These are phyloP conservation scores for Psilocybe mexicana DNA, from an alignment of 1,284 basidiomycete genomes.

Conservation along the genomic window DNA sequence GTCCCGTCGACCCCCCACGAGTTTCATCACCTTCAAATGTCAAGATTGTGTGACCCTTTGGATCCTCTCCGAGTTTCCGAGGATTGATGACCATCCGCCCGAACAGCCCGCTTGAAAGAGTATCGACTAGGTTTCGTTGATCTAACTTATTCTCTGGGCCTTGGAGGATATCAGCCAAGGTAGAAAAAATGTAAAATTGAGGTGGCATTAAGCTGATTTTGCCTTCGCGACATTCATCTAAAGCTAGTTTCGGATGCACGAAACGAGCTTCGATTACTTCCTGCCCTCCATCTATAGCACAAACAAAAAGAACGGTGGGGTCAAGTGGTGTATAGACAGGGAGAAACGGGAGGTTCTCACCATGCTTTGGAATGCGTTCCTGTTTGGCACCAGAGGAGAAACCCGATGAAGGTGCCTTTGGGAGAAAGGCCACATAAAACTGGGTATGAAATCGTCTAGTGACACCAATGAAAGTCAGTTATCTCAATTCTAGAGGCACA, in stretches of 20 bases:
- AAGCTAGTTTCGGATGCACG: constrained; percentile 49
- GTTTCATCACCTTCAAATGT: constrained; percentile 71
- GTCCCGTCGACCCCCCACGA: constrained; percentile 56
- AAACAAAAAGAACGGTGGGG: neutral
- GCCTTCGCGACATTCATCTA: constrained; percentile 49
- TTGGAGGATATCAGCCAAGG: constrained; percentile 51
- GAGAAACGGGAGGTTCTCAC: constrained; percentile 25
- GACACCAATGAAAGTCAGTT: neutral
- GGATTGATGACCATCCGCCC: constrained; percentile 64
- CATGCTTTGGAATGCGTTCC: constrained; percentile 60
- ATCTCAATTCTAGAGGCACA: neutral
- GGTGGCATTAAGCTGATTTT: constrained; percentile 68
- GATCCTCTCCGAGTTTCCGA: constrained; percentile 36
- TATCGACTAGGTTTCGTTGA: constrained; percentile 46
- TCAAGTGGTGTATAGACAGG: neutral
- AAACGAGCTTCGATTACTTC: constrained; percentile 70
- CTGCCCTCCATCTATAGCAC: constrained; percentile 53
- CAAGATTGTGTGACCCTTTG: constrained; percentile 47
- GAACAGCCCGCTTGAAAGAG: constrained; percentile 55
- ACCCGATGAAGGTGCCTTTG: constrained; percentile 40
- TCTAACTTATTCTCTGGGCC: constrained; percentile 40
- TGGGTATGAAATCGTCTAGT: constrained; percentile 65
- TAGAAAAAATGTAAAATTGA: constrained; percentile 67
- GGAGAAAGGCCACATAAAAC: constrained; percentile 66
- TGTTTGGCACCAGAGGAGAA: constrained; percentile 54